Percentiles rank a stretch among this genome's conserved stretches.
phyloP scores from a whole-genome alignment of 2,329 filamentous ascomycete species.

The Magnaporthales sp. region DNA sequence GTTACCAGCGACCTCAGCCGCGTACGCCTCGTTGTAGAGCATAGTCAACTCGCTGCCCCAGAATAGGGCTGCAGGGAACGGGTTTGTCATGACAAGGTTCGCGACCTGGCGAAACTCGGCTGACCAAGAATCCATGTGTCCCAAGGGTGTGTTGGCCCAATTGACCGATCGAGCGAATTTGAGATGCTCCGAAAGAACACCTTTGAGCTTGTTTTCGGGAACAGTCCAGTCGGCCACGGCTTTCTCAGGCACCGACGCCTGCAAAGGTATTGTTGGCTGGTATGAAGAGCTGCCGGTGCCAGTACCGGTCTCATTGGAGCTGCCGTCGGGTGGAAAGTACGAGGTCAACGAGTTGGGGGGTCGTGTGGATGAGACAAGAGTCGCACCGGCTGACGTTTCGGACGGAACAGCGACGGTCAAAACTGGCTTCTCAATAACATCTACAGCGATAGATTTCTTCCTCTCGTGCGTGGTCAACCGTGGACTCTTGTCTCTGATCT shows the following conservation, averaged over 20 bases:
- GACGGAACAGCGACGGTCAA: neutral
- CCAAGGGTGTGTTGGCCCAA: constrained; percentile 34
- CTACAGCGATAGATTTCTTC: neutral
- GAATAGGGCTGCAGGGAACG: constrained; percentile 43
- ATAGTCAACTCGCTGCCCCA: constrained; percentile 54
- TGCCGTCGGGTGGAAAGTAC: constrained; percentile 9
- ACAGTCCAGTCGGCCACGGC: constrained; percentile 26
- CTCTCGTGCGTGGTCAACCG: neutral
- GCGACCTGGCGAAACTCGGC: constrained; percentile 31
- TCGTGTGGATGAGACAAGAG: neutral
- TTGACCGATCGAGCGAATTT: constrained; percentile 23
- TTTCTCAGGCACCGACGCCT: constrained; percentile 22
- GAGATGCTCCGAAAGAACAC: constrained; percentile 20
- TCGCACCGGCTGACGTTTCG: neutral
- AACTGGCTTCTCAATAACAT: neutral
- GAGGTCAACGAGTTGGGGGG: neutral
- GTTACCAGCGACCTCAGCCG: constrained; percentile 47
- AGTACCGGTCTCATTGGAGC: constrained; percentile 18
- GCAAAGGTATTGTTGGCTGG: neutral
- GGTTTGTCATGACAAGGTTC: constrained; percentile 28
- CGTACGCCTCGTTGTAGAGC: constrained; percentile 54
- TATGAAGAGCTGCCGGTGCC: neutral
- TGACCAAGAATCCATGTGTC: constrained; percentile 33
- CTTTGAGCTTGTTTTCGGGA: constrained; percentile 14
- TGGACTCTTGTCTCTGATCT: neutral